These are phyloP conservation scores for Pancytospora epiphaga DNA, from an alignment of 371 early-diverging fungal species.

Conservation along the genomic window DNA sequence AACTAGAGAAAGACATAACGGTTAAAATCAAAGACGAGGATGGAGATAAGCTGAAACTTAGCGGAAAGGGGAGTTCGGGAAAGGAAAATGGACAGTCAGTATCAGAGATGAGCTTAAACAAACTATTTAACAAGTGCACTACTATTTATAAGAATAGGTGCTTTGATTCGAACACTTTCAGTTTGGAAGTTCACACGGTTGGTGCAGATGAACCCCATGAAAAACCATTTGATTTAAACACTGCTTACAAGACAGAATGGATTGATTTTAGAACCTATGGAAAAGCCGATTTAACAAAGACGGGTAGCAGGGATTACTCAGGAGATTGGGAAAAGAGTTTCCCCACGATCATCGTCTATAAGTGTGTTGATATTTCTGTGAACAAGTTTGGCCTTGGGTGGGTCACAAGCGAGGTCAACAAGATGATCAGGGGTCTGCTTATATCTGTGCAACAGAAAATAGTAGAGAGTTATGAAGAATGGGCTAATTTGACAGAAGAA, in stretches of 20 bases:
- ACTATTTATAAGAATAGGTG: constrained; percentile 56
- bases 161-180: constrained; percentile 55
- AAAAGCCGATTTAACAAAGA: constrained; percentile 20
- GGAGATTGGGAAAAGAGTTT: constrained; percentile 24
- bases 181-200: constrained; percentile 32
- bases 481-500: constrained; percentile 45
- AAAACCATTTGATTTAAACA: constrained; percentile 12
- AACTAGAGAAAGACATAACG: background rate
- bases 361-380: constrained; percentile 54
- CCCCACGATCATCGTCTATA: constrained; percentile 53
- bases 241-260: constrained; percentile 22
- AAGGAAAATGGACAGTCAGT: background rate
- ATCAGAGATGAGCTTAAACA: background rate
- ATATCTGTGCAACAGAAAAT: constrained; percentile 52
- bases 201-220: constrained; percentile 24
- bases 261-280: constrained; percentile 6
- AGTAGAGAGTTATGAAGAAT: constrained; percentile 50
- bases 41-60: background rate
- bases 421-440: constrained; percentile 45
- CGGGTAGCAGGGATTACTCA: constrained; percentile 11
- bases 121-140: constrained; percentile 17
- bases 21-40: background rate
- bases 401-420: constrained; percentile 51
- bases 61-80: background rate
- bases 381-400: constrained; percentile 54